Evolutionary conservation across 345 rosid species (phyloP), one percentile per base, ranked within the genome.

Genomic region (Populus ilicifolia): DNA sequence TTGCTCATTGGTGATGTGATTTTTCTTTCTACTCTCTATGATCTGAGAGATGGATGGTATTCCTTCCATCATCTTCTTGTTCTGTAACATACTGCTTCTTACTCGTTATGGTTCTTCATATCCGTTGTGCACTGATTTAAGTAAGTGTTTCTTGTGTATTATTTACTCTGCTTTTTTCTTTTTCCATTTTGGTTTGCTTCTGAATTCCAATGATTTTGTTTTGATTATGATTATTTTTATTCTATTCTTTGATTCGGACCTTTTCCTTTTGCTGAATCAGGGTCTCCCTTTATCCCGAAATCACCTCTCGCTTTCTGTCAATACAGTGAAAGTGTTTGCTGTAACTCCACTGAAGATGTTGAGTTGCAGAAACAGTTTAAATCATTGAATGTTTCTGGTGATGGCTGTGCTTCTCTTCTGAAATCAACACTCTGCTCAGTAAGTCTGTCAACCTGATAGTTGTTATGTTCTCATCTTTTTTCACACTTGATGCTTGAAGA

Each of bases 281-380:
- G 80, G 64, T 75, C 72, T 30, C 82, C 87, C 44, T 67, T 79
- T 44, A 67, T 48, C 3, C 54, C 48, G 9, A 70, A 71, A 74
- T 62, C 74, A 69, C 62, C 77, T 20, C 70, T 78, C 23, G 54
- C 43, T 25, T 78, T 83, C 64, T 85, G 86, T 74, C 73, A 64
- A 30, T 74, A 80, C 59, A 78, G 27, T 76, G 81, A 76, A 73
- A 85, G 81, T 52, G 78, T 68, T 20, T 83, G 84, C 76, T 78
- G 78, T 23, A 80, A 77, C 50, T 73, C 81, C 65, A 75, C 70
- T 23, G 69, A 80, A 70, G 84, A 80, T 76, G 39, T 76, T 74
- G 75, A 27, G 39, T 71, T 85, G 77, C 78, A 48, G 44, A 71
- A 73, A 41, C 82, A 66, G n/a, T 85, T 82, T 56, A 77, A 74